Conservation (phyloP, 352 stramenopile genomes). For the Globisporangium middletonii region DNA sequence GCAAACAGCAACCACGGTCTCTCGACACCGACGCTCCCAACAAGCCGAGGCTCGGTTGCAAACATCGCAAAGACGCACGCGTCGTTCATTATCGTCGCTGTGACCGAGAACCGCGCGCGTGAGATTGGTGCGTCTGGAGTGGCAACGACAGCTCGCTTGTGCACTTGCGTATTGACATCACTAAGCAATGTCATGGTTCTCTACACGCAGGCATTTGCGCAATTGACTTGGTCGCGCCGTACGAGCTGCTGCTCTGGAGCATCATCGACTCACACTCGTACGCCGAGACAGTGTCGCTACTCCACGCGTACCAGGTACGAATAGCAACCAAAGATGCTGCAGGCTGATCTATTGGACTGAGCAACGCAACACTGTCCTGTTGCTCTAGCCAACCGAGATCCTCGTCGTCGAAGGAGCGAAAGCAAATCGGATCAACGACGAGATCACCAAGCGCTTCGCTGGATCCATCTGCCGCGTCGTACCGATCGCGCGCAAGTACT, state of each 20-base stretch:
- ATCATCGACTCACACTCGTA: slow-evolving; percentile 79
- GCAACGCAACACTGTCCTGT: no score
- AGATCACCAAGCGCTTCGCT: slow-evolving; percentile 55
- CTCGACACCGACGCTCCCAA: neutral
- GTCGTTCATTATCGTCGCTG: slow-evolving; percentile 13
- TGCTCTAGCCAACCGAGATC: slow-evolving; percentile 57
- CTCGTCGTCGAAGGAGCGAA: slow-evolving; percentile 62
- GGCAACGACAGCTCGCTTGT: neutral
- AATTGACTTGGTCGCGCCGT: slow-evolving; percentile 60
- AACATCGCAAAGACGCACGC: slow-evolving; percentile 2
- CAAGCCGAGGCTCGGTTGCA: slow-evolving; percentile 2
- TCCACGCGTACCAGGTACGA: slow-evolving; percentile 62
- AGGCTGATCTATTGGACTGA: neutral
- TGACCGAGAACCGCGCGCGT: slow-evolving; percentile 14
- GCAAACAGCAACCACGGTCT: neutral
- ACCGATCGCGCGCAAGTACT: slow-evolving; percentile 72
- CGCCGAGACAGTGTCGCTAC: slow-evolving; percentile 55
- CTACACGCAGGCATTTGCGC: slow-evolving; percentile 45
- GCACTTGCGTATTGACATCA: no score
- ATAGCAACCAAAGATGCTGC: neutral
- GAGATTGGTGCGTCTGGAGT: slow-evolving; percentile 8
- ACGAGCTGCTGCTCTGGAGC: slow-evolving; percentile 72
- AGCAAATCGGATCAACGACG: slow-evolving; percentile 57
- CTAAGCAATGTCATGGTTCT: neutral
- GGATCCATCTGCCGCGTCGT: slow-evolving; percentile 52